Evolutionary conservation across 306 rosid genomes (phyloP), one percentile per base, ranked within the genome.

Genomic region (Sicyos edulis): DNA sequence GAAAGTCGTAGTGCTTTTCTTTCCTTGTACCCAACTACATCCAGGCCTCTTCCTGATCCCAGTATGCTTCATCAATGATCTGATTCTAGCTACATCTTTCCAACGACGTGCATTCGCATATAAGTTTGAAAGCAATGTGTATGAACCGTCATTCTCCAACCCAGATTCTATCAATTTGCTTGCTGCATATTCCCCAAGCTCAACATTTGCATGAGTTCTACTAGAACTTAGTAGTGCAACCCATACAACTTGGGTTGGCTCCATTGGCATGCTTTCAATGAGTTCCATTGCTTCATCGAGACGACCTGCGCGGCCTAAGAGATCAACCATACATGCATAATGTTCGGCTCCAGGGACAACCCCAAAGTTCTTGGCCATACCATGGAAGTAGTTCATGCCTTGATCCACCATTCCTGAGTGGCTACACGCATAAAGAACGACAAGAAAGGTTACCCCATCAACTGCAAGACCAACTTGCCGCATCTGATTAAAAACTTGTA

Each of bases 291-390:
- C 92, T 34, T 87, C 89, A 11, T n/a, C 77, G 26, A 91, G 72
- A 61, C 79, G 87, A 75, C 93, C 92, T 3, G 96, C 90, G 40
- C 96, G 95, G 16, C 97, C 97, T 70, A 85, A 80, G 65, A 89
- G 95, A 84, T 89, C 97, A 77, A 88, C 92, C 90, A 89, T 85
- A 78, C 96, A 92, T 68, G 95, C 95, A 77, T 88, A 89, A 78
- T 92, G 97, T 78, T 92, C 95, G 10, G 79, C 85, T 66, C 83
- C 85, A 37, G 96, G 97, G 74, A 73, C 71, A 64, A 92, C 81
- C 55, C 90, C 90, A 72, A 80, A 87, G 52, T 83, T 79, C 49
- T 80, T 74, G 65, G 58, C 81, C 92, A 89, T 87, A 80, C 78
- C 75, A 71, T 88, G 67, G 55, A 92, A 92, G 79, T 87, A 84